A percentile compares a stretch with the other conserved stretches of the same genome.
These are phyloP conservation scores for Lotus japonicus DNA, from an alignment of 306 rosid genomes.

Conservation along the genomic window DNA sequence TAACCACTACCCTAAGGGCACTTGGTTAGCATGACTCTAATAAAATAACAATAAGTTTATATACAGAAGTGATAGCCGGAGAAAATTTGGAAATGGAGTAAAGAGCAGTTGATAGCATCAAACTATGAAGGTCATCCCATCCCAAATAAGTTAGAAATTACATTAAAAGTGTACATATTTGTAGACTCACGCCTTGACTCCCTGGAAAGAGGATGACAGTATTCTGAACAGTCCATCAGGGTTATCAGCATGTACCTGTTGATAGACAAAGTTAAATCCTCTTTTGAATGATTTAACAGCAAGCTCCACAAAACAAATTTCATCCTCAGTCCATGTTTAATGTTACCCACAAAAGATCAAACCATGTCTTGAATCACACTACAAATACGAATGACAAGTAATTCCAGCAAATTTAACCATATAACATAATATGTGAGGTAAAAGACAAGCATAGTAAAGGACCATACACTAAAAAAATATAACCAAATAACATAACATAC, in stretches of 20 bases:
- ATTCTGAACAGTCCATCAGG: slow-evolving; percentile 94
- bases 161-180: neutral
- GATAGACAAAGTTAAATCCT: slow-evolving; percentile 3
- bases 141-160: neutral
- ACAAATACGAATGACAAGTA: neutral
- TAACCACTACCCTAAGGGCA: no score
- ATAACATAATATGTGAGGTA: no score
- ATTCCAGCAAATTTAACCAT: no score
- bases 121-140: neutral
- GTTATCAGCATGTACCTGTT: slow-evolving; percentile 91
- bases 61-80: neutral
- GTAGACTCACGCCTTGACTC: slow-evolving; percentile 34
- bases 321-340: slow-evolving; percentile 2
- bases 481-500: slow-evolving; percentile 33
- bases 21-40: no score
- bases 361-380: neutral
- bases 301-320: neutral
- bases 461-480: neutral
- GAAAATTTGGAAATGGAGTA: neutral
- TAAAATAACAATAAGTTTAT: neutral
- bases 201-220: slow-evolving; percentile 67
- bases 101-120: neutral
- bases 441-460: neutral
- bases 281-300: neutral
- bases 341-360: neutral